Conservation (phyloP, 1,284 basidiomycete species). For the Moniliophthora roreri region DNA sequence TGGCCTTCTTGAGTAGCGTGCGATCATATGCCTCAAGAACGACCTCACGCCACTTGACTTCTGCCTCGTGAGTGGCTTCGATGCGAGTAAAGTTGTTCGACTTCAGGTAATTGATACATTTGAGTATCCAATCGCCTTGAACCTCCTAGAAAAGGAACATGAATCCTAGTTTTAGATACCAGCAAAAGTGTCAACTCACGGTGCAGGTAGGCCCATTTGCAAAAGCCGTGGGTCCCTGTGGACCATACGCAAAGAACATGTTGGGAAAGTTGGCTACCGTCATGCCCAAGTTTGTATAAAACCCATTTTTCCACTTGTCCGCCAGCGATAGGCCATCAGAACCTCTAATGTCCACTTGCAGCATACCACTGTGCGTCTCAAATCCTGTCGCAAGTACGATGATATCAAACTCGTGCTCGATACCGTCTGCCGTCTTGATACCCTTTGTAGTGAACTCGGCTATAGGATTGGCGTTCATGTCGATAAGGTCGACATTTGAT, state of each 20-base stretch:
- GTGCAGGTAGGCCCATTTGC: constrained; percentile 3
- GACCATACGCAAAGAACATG: constrained; percentile 7
- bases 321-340: neutral
- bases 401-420: constrained; percentile 10
- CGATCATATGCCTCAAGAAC: neutral
- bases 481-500: constrained; percentile 22
- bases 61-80: constrained; percentile 1
- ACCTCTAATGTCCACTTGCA: constrained; percentile 4
- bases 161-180: too few species aligned
- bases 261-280: constrained; percentile 6
- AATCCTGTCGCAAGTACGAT: constrained; percentile 10
- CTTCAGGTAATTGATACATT: constrained; percentile 1
- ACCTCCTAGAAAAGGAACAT: neutral
- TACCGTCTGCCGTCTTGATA: constrained; percentile 5
- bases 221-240: constrained; percentile 5
- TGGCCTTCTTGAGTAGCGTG: constrained; percentile 1
- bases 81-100: constrained; percentile 1
- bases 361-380: constrained; percentile 1
- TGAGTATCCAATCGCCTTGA: constrained; percentile 5
- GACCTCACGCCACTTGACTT: constrained; percentile 1
- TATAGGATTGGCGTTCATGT: constrained; percentile 17
- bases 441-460: constrained; percentile 10
- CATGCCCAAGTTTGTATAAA: constrained; percentile 9
- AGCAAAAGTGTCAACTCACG: neutral
- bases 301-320: constrained; percentile 8